Evolutionary conservation across 2,329 filamentous ascomycete species (phyloP).

Genomic region (Phialophora tarda): DNA sequence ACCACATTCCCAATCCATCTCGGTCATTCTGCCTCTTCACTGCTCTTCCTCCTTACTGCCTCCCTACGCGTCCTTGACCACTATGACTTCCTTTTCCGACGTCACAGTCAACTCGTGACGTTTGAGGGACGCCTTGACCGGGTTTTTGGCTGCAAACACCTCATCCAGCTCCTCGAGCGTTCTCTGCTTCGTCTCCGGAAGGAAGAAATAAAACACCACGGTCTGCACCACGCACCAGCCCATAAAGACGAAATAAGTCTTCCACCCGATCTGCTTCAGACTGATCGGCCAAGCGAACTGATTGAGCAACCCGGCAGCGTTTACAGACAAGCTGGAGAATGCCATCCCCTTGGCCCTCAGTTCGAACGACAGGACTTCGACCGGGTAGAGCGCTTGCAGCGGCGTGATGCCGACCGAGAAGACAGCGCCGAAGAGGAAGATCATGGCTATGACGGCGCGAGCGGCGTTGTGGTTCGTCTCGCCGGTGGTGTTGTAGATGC

Average conservation of each 20-base stretch:
- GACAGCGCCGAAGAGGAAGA: conserved; percentile 61
- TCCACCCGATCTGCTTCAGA: conserved; percentile 58
- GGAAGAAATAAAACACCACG: conserved; percentile 54
- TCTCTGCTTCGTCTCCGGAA: conserved; percentile 58
- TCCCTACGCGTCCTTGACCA: not conserved
- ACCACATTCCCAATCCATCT: not conserved
- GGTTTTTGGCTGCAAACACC: conserved; percentile 1
- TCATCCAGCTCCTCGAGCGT: conserved; percentile 41
- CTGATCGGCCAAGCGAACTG: conserved; percentile 49
- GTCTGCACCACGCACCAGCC: conserved; percentile 42
- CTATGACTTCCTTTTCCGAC: conserved; percentile 3
- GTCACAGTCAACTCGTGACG: conserved; percentile 1
- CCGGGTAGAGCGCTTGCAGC: conserved; percentile 57
- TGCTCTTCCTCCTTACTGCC: not conserved
- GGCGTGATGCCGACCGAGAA: conserved; percentile 57
- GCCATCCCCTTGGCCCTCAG: conserved; percentile 64
- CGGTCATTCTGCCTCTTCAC: not conserved
- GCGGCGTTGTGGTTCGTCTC: conserved; percentile 18
- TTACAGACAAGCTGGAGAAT: conserved; percentile 53
- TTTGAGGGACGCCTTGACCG: conserved; percentile 3
- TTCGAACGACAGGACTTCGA: conserved; percentile 60
- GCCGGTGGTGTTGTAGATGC: conserved; percentile 27
- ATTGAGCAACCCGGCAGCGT: conserved; percentile 55
- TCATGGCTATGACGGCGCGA: conserved; percentile 56
- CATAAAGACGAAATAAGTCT: conserved; percentile 59